A percentile compares a stretch with the other conserved stretches of the same genome.
phyloP scores from a whole-genome alignment of 2,329 filamentous ascomycete species.

The Coniella vitis region DNA sequence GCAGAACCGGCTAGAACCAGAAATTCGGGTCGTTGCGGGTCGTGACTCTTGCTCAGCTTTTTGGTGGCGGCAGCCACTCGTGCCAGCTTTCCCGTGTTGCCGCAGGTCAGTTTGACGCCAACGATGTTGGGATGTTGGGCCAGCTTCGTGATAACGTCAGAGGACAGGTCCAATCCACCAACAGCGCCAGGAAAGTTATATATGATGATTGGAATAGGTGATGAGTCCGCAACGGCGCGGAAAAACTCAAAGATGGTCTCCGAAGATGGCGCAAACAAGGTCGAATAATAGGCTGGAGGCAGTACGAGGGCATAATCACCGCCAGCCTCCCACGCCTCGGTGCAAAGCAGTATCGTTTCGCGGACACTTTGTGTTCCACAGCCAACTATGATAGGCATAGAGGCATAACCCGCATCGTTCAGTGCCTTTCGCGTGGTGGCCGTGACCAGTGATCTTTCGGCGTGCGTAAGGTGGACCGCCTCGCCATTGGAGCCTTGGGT shows the following conservation, averaged over 20 bases:
- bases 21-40: constrained; percentile 42
- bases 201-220: constrained; percentile 59
- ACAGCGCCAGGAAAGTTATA: constrained; percentile 65
- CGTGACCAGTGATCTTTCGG: constrained; percentile 64
- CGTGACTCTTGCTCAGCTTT: constrained; percentile 28
- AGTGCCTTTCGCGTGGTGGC: constrained; percentile 63
- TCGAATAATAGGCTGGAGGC: constrained; percentile 69
- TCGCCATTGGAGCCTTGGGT: constrained; percentile 80
- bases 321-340: constrained; percentile 60
- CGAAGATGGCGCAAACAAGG: constrained; percentile 54
- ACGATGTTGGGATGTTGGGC: constrained; percentile 58
- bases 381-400: constrained; percentile 69
- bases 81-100: constrained; percentile 64
- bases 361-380: constrained; percentile 67
- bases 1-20: constrained; percentile 66
- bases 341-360: constrained; percentile 63
- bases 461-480: constrained; percentile 68
- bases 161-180: constrained; percentile 56
- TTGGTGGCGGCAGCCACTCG: constrained; percentile 53
- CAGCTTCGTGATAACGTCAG: constrained; percentile 53
- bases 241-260: constrained; percentile 62
- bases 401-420: constrained; percentile 55
- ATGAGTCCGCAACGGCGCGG: constrained; percentile 53
- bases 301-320: constrained; percentile 72
- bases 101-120: constrained; percentile 63